Percentiles rank a stretch among this genome's conserved stretches.
Evolutionary conservation across 1,284 basidiomycete species (phyloP).

Genomic region (Trametes polyzona): DNA sequence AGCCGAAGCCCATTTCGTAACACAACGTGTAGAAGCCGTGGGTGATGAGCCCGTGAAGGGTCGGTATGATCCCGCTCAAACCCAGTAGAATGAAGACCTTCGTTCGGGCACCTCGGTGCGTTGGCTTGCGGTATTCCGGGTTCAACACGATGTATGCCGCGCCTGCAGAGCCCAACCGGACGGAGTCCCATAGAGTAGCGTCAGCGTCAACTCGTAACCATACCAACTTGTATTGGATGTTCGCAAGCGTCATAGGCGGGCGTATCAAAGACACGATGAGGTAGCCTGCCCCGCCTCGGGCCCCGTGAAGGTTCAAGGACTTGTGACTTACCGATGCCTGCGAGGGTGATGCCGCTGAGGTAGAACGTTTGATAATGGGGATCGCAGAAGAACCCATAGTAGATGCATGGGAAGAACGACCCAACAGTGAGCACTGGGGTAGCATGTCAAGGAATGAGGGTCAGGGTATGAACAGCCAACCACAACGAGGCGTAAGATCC

Average conservation of each 20-base stretch:
- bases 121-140: slow-evolving; percentile 78
- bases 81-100: slow-evolving; percentile 83
- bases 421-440: slow-evolving; percentile 64
- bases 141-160: slow-evolving; percentile 80
- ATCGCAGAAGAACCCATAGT: slow-evolving; percentile 76
- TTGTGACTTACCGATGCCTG: slow-evolving; percentile 62
- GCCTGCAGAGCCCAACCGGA: slow-evolving; percentile 38
- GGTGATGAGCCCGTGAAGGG: slow-evolving; percentile 64
- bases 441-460: neutral
- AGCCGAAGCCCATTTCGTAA: slow-evolving; percentile 69
- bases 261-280: neutral
- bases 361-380: slow-evolving; percentile 56
- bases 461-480: neutral
- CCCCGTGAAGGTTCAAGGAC: slow-evolving; percentile 18
- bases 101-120: slow-evolving; percentile 80
- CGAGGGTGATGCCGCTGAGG: slow-evolving; percentile 53
- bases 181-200: neutral
- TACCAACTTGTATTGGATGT: neutral
- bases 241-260: neutral
- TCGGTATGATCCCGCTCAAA: slow-evolving; percentile 72
- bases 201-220: neutral
- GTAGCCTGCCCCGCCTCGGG: neutral
- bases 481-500: neutral
- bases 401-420: slow-evolving; percentile 78
- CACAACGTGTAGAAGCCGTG: slow-evolving; percentile 62